Evolutionary conservation across 768 basidiomycete species (phyloP).

Genomic region (Mycena maculata): DNA sequence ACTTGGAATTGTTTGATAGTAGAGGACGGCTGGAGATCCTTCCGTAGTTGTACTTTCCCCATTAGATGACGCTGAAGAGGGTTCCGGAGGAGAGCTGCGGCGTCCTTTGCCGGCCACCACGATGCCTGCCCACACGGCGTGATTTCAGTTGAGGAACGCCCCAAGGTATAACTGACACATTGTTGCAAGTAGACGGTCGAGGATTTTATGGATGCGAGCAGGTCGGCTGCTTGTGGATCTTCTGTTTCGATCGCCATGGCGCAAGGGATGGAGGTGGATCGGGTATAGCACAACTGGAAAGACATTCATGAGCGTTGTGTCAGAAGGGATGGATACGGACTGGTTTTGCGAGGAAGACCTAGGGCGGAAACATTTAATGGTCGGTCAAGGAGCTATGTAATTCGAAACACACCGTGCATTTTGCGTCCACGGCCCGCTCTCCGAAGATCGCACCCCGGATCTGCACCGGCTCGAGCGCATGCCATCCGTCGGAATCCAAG

Average conservation of each 20-base stretch:
- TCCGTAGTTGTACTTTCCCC: constrained; percentile 21
- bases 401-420: constrained; percentile 17
- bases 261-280: constrained; percentile 24
- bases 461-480: constrained; percentile 14
- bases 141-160: not conserved
- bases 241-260: constrained; percentile 27
- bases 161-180: constrained; percentile 13
- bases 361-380: not conserved
- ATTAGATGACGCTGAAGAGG: constrained; percentile 19
- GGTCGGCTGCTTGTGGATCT: constrained; percentile 27
- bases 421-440: constrained; percentile 18
- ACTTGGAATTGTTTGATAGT: constrained; percentile 12
- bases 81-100: not conserved
- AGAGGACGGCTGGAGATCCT: constrained; percentile 20
- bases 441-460: constrained; percentile 22
- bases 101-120: constrained; percentile 27
- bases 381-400: not conserved
- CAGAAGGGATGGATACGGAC: constrained; percentile 1
- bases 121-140: constrained; percentile 23
- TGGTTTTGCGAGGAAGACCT: constrained; percentile 33
- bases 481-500: constrained; percentile 28
- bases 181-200: constrained; percentile 23
- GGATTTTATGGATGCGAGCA: constrained; percentile 23
- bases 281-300: constrained; percentile 27
- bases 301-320: not conserved